Evolutionary conservation across 257 asterid species (phyloP), one percentile per base, ranked within the genome.

Genomic region (Solanum corneliomulleri): DNA sequence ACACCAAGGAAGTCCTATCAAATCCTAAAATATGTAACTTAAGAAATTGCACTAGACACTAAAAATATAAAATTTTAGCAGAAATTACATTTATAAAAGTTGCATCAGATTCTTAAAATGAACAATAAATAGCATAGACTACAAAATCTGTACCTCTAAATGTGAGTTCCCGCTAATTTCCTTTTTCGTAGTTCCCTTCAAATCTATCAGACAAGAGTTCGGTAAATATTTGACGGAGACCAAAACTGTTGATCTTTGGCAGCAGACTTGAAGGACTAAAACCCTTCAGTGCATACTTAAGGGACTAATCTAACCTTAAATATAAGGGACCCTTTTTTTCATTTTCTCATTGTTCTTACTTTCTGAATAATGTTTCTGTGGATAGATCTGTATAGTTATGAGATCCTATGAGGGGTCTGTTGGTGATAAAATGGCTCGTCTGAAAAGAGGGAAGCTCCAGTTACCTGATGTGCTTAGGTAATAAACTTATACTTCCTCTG

Each of bases 391-490:
- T 91, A 87, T 94, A 87, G 95, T 90, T 35, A 72, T 93, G 83
- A 94, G 89, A 92, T 88, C 90, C 42, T 93, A 94, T 20, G 94
- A 93, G 90, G 93, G 93, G n/a, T 94, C 95, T 11, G 25, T 94
- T 41, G 95, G 95, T 56, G 97, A 94, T 69, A 89, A 88, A 83
- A 86, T 94, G 88, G 93, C 92, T 47, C 91, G 69, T 37, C 75
- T 87, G 81, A 91, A 92, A 86, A 94, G 93, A 41, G 95, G 95
- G 70, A 94, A 93, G 91, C 94, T 94, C 88, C 91, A 91, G 52
- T 84, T 93, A 70, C 86, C 91, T 35, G 93, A 94, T 86, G 91
- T 93, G 78, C 87, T 94, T 86, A 93, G 97, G 97, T 94, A 86
- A 87, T 77, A 27, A 37, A 35, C 77, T 33, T 68, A 16, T 1